A percentile compares a stretch with the other conserved stretches of the same genome.
Evolutionary conservation across 2,329 filamentous ascomycete species (phyloP).

Genomic region (Phyllosticta citribraziliensis): DNA sequence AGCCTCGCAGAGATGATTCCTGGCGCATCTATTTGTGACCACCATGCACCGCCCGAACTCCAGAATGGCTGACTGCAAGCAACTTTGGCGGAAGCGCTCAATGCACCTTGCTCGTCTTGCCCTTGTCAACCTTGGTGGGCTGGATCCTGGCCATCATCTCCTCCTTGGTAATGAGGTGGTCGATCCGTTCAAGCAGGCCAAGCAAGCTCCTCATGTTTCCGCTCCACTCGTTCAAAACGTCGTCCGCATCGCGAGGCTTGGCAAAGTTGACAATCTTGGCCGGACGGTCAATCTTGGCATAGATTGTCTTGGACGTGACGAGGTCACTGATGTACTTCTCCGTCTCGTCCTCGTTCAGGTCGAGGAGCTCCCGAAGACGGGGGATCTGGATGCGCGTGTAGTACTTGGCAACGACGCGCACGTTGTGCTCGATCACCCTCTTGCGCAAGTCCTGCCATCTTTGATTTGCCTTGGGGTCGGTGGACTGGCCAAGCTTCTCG

Average conservation of each 20-base stretch:
- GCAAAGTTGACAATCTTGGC: constrained; percentile 89
- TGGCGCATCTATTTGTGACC: constrained; percentile 5
- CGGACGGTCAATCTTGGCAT: constrained; percentile 92
- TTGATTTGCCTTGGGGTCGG: constrained; percentile 70
- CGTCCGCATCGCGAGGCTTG: constrained; percentile 87
- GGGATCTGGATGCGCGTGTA: constrained; percentile 95
- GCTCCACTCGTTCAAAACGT: constrained; percentile 97
- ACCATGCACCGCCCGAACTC: constrained; percentile 3
- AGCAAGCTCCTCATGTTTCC: constrained; percentile 93
- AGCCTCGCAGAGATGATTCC: not conserved
- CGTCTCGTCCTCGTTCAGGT: constrained; percentile 88
- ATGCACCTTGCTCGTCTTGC: constrained; percentile 28
- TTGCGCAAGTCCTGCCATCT: constrained; percentile 94
- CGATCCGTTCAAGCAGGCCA: constrained; percentile 78
- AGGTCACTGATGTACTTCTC: constrained; percentile 98
- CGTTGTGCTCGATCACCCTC: constrained; percentile 98
- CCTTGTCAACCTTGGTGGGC: constrained; percentile 41
- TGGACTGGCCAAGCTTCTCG: constrained; percentile 49
- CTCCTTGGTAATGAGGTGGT: constrained; percentile 98
- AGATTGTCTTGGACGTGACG: constrained; percentile 95
- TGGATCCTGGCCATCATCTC: constrained; percentile 81
- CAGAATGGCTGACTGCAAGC: not conserved
- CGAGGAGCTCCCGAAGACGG: constrained; percentile 80
- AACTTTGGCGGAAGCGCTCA: constrained; percentile 14
- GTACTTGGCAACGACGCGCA: constrained; percentile 95